Percentiles rank a stretch among this genome's conserved stretches.
phyloP scores from a whole-genome alignment of 139 green algal species.

The Dunaliella primolecta region DNA sequence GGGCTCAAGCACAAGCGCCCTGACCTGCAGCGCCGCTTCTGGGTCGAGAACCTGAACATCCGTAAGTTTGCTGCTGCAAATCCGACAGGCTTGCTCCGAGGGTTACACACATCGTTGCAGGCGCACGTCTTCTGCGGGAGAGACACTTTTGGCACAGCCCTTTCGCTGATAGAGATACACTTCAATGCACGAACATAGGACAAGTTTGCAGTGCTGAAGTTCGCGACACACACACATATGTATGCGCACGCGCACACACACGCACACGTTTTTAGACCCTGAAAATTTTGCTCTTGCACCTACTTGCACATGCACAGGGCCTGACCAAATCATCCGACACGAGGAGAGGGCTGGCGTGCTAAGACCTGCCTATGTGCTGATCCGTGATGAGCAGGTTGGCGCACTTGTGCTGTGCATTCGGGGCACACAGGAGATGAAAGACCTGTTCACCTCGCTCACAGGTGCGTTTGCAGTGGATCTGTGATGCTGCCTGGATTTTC shows the following conservation, averaged over 20 bases:
- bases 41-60: conserved; percentile 34
- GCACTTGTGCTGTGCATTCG: conserved; percentile 73
- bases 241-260: no score
- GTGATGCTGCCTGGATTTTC: no score
- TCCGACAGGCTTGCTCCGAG: not conserved
- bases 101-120: no score
- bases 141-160: no score
- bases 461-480: conserved; percentile 46
- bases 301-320: conserved; percentile 26
- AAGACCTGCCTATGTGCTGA: conserved; percentile 71
- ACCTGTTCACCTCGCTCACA: conserved; percentile 76
- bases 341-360: conserved; percentile 68
- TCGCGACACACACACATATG: no score
- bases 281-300: no score
- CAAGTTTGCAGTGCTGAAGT: no score
- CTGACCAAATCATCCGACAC: conserved; percentile 62
- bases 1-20: conserved; percentile 56
- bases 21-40: conserved; percentile 46
- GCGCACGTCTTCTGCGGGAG: no score
- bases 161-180: no score
- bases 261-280: no score
- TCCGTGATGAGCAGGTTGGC: conserved; percentile 53
- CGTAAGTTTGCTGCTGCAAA: not conserved
- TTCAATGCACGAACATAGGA: no score
- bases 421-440: conserved; percentile 79